Evolutionary conservation across 2,329 filamentous ascomycete genomes (phyloP), one percentile per base, ranked within the genome.

Genomic region (Ophiostoma novo-ulmi): DNA sequence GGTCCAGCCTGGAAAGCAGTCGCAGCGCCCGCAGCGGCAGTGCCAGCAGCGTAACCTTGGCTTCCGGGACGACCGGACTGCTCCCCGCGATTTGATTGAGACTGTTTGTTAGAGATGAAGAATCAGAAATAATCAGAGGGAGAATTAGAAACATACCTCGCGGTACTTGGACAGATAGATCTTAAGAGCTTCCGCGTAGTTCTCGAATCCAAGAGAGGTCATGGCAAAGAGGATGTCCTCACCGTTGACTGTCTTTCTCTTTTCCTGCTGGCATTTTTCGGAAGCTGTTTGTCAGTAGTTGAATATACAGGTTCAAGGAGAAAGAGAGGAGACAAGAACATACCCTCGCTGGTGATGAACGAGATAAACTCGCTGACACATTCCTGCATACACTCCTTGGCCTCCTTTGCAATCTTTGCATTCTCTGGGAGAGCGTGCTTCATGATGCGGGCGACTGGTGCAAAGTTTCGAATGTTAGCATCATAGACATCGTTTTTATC

Each of bases 311-410:
- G 31, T 31, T 31, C 31, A 31, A 31, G 1, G 31, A 48, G 14
- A 20, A 20, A 20, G 14, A 48, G 7, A 17, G 22, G 20, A 36
- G 26, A 6, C 20, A 20, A 44, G 69, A 7, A 68, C 91, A 78
- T 80, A 97, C 95, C 95, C 86, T 99, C 95, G 80, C 94, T 98
- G 48, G 95, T 99, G 79, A 99, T 98, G 85, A 99, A 99, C 7
- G 93, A 97, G 84, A 99, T 99, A 81, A 99, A 99, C 82, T 99
- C 95, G 88, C 94, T 97, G 72, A 99, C 95, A 79, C 95, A 99
- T 81, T 99, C 95, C 81, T 99, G 95, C 95, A 99, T 98, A 82
- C 95, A 99, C 80, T 99, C 95, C 81, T 99, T 99, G 70, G 95
- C 95, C 80, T 99, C 95, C 80, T 99, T 99, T 72, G 94, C 94